Evolutionary conservation across 2,329 filamentous ascomycete species (phyloP), one percentile per base, ranked within the genome.

Genomic region (Fonsecaea multimorphosa): DNA sequence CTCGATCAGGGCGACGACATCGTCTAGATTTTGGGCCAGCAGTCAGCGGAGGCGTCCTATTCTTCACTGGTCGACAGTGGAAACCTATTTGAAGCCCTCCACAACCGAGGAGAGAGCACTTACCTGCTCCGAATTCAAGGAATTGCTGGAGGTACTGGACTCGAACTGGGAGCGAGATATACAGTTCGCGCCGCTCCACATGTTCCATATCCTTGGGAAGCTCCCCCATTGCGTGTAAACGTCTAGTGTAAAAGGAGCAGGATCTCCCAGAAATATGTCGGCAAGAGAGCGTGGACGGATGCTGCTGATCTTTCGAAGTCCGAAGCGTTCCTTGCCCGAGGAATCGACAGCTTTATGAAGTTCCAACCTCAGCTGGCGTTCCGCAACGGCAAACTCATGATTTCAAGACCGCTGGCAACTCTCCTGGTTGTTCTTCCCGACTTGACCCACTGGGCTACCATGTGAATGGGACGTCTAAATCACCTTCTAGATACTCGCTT

Each of bases 101-200:
- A 16, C 8, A 22, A n/a, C n/a, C 58, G 32, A 1, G 27, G 16
- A 63, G 29, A 8, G 32, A 14, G 36, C 56, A 34, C 87, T 58
- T 81, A 91, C 90, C 83, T 66, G 86, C 85, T 72, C 85, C 88
- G 74, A 92, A 93, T 73, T 93, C 90, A 29, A 93, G 85, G 66
- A 93, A 92, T 32, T 86, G 87, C 72, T 92, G 90, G 1, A 93
- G 83, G 69, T 92, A 93, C 58, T 86, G 85, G 65, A 93, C 86
- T 58, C 90, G 83, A 0, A 86, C 84, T 9, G 65, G 65, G 4
- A 69, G 52, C 24, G 67, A 69, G 24, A 64, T 70, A 53, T 62
- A 70, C 8, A 70, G 64, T 27, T 70, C 68, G 38, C 61, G 53
- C 53, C 68, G 51, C 40, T 64, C 60, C 14, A 70, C 63, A 61